These are phyloP conservation scores for Nymphaea thermarum DNA, from an alignment of 164 flowering plant genomes.

Conservation along the genomic window DNA sequence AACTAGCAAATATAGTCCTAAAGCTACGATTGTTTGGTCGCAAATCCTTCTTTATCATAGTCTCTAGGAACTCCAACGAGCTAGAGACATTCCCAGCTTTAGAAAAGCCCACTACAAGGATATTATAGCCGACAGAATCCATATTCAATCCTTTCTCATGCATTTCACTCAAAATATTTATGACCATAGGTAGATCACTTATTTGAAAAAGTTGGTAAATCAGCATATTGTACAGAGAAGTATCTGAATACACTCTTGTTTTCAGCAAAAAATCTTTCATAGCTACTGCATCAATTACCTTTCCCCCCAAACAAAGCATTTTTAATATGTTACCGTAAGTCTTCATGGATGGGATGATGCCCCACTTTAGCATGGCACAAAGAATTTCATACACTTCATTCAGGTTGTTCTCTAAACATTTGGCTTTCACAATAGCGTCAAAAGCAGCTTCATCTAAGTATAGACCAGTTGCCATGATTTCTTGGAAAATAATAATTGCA, in stretches of 20 bases:
- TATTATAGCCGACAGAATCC: conserved; percentile 16
- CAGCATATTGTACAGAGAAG: conserved; percentile 41
- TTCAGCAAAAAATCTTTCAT: conserved; percentile 39
- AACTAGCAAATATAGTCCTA: conserved; percentile 25
- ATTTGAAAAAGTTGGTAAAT: conserved; percentile 39
- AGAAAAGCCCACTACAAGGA: conserved; percentile 36
- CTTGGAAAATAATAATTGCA: conserved; percentile 24
- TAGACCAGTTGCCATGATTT: conserved; percentile 29
- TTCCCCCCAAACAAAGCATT: conserved; percentile 32
- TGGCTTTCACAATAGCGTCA: conserved; percentile 32
- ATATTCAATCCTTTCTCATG: conserved; percentile 24
- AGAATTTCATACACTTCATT: conserved; percentile 32
- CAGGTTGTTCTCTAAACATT: conserved; percentile 27
- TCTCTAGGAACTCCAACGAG: conserved; percentile 28
- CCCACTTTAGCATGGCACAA: conserved; percentile 37
- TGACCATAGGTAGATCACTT: conserved; percentile 15
- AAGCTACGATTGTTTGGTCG: conserved; percentile 58
- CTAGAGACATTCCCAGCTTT: conserved; percentile 27
- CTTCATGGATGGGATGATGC: conserved; percentile 29
- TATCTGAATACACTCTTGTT: conserved; percentile 11
- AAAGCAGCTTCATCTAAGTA: conserved; percentile 23
- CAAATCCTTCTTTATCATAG: conserved; percentile 46
- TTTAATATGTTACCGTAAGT: conserved; percentile 37
- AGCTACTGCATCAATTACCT: conserved; percentile 23
- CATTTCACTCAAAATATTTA: conserved; percentile 32